A percentile compares a stretch with the other conserved stretches of the same genome.
phyloP scores from a whole-genome alignment of 176 grass and related monocot species.

The Puya raimondii region DNA sequence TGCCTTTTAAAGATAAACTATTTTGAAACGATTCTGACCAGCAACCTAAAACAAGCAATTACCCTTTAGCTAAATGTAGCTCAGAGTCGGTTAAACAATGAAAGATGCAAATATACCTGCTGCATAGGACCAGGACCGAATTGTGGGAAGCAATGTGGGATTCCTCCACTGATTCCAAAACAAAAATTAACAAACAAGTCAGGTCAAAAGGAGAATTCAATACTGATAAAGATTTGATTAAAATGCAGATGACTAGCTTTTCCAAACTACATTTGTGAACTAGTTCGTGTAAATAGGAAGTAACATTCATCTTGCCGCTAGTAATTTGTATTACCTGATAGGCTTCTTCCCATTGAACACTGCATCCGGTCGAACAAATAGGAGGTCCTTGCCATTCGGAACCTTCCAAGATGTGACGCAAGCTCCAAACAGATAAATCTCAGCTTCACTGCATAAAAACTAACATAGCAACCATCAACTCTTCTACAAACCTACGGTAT shows the following conservation, averaged over 20 bases:
- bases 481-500: background rate
- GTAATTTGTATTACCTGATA: slow-evolving; percentile 51
- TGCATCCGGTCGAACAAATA: slow-evolving; percentile 93
- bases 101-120: slow-evolving; percentile 40
- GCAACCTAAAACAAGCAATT: background rate
- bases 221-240: background rate
- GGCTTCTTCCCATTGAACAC: slow-evolving; percentile 90
- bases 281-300: background rate
- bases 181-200: background rate
- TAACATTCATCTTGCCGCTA: background rate
- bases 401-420: slow-evolving; percentile 89
- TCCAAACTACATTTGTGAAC: background rate
- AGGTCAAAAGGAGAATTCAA: background rate
- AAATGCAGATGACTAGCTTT: background rate
- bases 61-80: background rate
- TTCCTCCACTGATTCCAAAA: slow-evolving; percentile 69
- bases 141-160: slow-evolving; percentile 98
- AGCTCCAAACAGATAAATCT: slow-evolving; percentile 85
- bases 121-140: slow-evolving; percentile 88
- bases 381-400: slow-evolving; percentile 63
- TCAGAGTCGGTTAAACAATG: background rate
- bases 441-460: slow-evolving; percentile 60
- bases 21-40: background rate
- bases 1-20: background rate
- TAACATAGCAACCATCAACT: slow-evolving; percentile 17